Conservation (phyloP, 768 basidiomycete genomes). For the Paxillus involutus region DNA sequence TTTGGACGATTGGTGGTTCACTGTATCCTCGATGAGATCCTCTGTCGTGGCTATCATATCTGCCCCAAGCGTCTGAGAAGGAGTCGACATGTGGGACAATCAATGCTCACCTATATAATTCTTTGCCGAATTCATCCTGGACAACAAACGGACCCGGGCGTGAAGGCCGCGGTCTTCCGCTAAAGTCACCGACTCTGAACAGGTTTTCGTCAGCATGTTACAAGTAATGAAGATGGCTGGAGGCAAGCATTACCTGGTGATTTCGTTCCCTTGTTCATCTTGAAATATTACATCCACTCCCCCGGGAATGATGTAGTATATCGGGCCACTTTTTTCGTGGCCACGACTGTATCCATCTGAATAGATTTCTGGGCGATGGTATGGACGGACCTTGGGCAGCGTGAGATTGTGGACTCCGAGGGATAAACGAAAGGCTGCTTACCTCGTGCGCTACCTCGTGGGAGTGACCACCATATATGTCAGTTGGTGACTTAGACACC, state of each 20-base stretch:
- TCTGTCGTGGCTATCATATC: conserved; percentile 27
- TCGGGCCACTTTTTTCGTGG: conserved; percentile 28
- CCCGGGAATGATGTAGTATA: conserved; percentile 64
- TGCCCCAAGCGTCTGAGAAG: conserved; percentile 8
- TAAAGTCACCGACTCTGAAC: conserved; percentile 54
- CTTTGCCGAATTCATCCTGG: conserved; percentile 57
- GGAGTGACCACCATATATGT: conserved; percentile 26
- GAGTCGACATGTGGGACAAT: not conserved
- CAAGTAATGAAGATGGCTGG: not conserved
- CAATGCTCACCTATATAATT: conserved; percentile 51
- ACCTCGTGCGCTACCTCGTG: conserved; percentile 21
- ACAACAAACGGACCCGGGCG: conserved; percentile 50
- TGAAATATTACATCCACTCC: conserved; percentile 68
- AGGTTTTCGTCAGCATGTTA: not conserved
- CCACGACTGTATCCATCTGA: conserved; percentile 22
- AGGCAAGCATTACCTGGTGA: conserved; percentile 47
- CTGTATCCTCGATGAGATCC: conserved; percentile 20
- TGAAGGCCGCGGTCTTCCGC: conserved; percentile 22
- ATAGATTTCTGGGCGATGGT: conserved; percentile 22
- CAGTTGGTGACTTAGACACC: conserved; percentile 25
- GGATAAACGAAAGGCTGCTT: not conserved
- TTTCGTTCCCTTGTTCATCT: conserved; percentile 63
- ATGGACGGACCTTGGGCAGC: conserved; percentile 20
- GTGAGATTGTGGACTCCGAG: conserved; percentile 5
- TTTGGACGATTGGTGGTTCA: conserved; percentile 26